Base-by-base conservation (phyloP, 2,329 filamentous ascomycete species). In the Talaromyces piceae region DNA sequence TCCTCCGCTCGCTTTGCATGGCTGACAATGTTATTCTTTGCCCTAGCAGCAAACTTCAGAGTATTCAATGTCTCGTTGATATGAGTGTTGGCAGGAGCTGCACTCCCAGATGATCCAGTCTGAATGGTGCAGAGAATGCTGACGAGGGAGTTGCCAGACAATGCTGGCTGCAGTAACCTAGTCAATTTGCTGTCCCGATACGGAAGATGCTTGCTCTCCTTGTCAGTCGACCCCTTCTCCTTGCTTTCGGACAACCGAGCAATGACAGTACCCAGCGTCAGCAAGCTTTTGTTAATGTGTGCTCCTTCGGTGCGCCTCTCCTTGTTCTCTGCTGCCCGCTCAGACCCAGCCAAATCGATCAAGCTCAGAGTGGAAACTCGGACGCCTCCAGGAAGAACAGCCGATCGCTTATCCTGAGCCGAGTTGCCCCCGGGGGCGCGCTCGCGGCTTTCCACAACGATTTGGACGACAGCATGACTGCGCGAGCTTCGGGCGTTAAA, bases 111-210 rank as follows among this genome's bases (percentile, higher is more conserved):
- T 1, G 86, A 77, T n/a, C 88, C 88, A 43, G 94, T 86, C 64
- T 95, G 88, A 50, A 98, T 93, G 0, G 93, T 98, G 67, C 93
- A 98, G 18, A 98, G 82, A 64, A 98, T 98, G 63, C 91, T 97
- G 62, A 98, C 90, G 12, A 98, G 79, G 2, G 93, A 95, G 66
- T 91, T 88, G 46, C 93, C 93, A 0, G 91, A 95, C 33, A 98
- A 74, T 3, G 93, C 93, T 37, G 89, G 88, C 71, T 98, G 93
- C 31, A 98, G 76, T 54, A 98, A 75, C 61, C 93, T 81, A 9
- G 93, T 98, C 60, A 98, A 81, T 69, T 98, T 98, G 78, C 91
- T 97, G 73, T 98, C 93, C 67, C 93, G 82, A 69, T 97, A 98
- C 2, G 93, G 93, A 56, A 98, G 70, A 77, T 98, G 93, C 67